Conservation (phyloP, 2,329 filamentous ascomycete species). For the Didymella glomerata region DNA sequence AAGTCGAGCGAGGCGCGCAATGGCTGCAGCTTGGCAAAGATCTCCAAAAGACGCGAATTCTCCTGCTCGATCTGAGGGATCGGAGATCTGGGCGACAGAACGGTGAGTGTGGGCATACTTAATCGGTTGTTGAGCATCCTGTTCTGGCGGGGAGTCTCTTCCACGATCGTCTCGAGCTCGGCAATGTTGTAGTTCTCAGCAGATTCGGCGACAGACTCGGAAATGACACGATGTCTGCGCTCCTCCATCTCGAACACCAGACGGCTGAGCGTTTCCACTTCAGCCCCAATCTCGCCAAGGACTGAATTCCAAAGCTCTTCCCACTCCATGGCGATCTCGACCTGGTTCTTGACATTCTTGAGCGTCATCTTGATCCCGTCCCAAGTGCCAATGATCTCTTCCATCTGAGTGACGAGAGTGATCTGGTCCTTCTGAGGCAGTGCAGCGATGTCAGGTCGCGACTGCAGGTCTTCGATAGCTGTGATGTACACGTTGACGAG, state of each 20-base stretch:
- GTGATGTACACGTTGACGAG: conserved; percentile 91
- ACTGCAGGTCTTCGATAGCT: conserved; percentile 91
- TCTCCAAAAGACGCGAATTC: conserved; percentile 84
- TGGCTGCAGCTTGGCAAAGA: conserved; percentile 96
- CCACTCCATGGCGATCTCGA: conserved; percentile 99
- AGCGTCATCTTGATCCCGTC: conserved; percentile 79
- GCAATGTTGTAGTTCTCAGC: conserved; percentile 76
- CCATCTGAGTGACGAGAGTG: conserved; percentile 85
- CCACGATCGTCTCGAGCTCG: conserved; percentile 90
- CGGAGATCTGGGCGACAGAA: conserved; percentile 68
- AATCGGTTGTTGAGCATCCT: conserved; percentile 69
- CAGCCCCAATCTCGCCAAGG: conserved; percentile 88
- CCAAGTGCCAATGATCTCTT: conserved; percentile 85
- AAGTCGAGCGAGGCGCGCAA: conserved; percentile 93
- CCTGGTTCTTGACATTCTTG: conserved; percentile 83
- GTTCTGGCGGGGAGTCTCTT: conserved; percentile 75
- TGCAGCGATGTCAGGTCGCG: conserved; percentile 75
- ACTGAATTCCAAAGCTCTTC: conserved; percentile 96
- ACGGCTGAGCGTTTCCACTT: conserved; percentile 80
- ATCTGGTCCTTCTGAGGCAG: conserved; percentile 77
- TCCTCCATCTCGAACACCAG: conserved; percentile 99
- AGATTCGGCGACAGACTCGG: conserved; percentile 66
- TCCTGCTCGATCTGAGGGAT: conserved; percentile 71
- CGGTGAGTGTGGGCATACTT: conserved; percentile 68
- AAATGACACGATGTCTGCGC: conserved; percentile 80